A percentile compares a stretch with the other conserved stretches of the same genome.
phyloP scores from a whole-genome alignment of 208 protist species.

The Leishmania gerbilli region DNA sequence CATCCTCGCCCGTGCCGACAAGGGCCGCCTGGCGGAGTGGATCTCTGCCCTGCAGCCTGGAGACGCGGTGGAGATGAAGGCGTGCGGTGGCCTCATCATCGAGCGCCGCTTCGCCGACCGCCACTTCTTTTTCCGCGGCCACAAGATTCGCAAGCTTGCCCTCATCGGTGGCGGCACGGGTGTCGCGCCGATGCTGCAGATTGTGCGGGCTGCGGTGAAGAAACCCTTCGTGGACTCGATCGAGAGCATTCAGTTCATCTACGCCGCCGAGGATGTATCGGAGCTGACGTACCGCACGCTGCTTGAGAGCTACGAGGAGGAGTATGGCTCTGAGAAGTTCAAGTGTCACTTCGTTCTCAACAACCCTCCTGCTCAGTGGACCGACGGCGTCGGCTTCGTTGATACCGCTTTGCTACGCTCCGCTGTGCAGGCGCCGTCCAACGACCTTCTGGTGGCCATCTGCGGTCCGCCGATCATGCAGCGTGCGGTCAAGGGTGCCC shows the following conservation, averaged over 20 bases:
- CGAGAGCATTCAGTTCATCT: slow-evolving; percentile 65
- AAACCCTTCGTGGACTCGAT: slow-evolving; percentile 57
- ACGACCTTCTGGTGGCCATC: slow-evolving; percentile 74
- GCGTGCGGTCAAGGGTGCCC: slow-evolving; percentile 43
- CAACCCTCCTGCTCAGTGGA: slow-evolving; percentile 66
- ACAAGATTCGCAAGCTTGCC: slow-evolving; percentile 52
- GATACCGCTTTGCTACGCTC: slow-evolving; percentile 50
- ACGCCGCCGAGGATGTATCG: slow-evolving; percentile 62
- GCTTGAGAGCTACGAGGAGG: slow-evolving; percentile 47
- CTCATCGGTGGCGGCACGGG: slow-evolving; percentile 86
- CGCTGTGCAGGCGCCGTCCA: slow-evolving; percentile 52
- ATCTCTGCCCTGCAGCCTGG: slow-evolving; percentile 65
- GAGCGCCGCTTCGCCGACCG: slow-evolving; percentile 47
- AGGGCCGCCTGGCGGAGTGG: slow-evolving; percentile 58
- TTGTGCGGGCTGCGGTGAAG: slow-evolving; percentile 85
- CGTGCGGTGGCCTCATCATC: slow-evolving; percentile 58
- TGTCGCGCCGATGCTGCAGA: slow-evolving; percentile 94
- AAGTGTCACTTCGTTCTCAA: slow-evolving; percentile 66
- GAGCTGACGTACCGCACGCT: slow-evolving; percentile 65
- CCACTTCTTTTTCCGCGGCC: slow-evolving; percentile 65
- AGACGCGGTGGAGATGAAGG: slow-evolving; percentile 81
- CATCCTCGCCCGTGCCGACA: slow-evolving; percentile 59
- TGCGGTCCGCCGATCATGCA: slow-evolving; percentile 80
- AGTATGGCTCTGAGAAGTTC: slow-evolving; percentile 59
- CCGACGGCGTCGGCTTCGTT: slow-evolving; percentile 67